Percentiles rank a stretch among this genome's conserved stretches.
Conservation (phyloP, 306 rosid genomes). For the Trifolium subterraneum region DNA sequence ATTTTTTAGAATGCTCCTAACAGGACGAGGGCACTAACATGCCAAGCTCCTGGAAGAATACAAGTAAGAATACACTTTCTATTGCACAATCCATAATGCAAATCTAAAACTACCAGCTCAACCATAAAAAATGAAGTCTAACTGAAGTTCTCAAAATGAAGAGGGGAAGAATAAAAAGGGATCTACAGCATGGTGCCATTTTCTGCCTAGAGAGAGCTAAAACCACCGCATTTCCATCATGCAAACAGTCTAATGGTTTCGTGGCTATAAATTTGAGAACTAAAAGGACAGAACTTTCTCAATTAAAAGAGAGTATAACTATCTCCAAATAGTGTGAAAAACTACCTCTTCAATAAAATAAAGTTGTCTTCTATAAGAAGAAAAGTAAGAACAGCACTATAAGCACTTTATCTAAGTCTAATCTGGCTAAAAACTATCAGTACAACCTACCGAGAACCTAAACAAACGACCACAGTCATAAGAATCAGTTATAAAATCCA, state of each 20-base stretch:
- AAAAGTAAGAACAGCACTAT: background rate
- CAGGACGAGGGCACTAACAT: background rate
- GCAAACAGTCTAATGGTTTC: background rate
- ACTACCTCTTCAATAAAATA: background rate
- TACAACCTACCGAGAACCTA: background rate
- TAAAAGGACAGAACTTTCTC: background rate
- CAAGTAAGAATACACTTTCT: background rate
- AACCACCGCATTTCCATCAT: background rate
- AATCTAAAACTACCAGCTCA: background rate
- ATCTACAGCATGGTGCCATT: background rate
- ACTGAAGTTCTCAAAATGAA: background rate
- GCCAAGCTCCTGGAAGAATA: background rate
- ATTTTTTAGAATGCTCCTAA: background rate
- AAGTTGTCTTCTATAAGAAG: background rate
- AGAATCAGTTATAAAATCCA: background rate
- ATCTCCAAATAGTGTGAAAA: background rate
- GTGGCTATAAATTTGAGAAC: background rate
- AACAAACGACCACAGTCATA: background rate
- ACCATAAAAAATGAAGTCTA: background rate
- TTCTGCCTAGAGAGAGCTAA: slow-evolving; percentile 6
- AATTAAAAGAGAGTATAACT: background rate
- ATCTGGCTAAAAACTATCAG: background rate
- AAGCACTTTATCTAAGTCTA: background rate
- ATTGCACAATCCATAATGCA: background rate
- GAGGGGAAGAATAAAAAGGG: background rate